phyloP scores from a whole-genome alignment of 345 rosid species.

The Kernera saxatilis region DNA sequence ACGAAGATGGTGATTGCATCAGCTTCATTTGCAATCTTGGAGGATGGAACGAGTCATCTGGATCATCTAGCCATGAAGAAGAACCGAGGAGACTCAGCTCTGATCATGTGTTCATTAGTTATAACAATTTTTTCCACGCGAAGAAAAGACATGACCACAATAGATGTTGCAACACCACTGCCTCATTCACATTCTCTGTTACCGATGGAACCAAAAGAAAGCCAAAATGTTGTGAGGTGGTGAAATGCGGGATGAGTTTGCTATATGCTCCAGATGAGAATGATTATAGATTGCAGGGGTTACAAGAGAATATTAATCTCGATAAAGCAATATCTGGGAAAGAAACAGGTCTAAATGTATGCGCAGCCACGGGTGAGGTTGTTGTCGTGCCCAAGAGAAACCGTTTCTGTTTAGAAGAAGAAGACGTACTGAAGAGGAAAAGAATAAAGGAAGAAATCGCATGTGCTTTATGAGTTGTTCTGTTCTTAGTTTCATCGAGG shows the following conservation, averaged over 20 bases:
- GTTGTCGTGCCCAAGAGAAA: conserved; percentile 10
- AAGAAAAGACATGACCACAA: conserved; percentile 10
- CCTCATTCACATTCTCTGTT: conserved; percentile 18
- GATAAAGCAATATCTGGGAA: neutral
- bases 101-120: conserved; percentile 27
- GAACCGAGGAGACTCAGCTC: conserved; percentile 14
- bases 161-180: conserved; percentile 15
- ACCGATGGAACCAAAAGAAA: conserved; percentile 24
- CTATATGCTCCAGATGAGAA: conserved; percentile 22
- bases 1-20: conserved; percentile 3
- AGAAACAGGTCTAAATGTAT: neutral
- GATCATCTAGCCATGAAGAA: conserved; percentile 20
- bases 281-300: conserved; percentile 15
- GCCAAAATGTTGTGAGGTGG: conserved; percentile 11
- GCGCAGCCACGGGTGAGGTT: neutral
- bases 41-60: conserved; percentile 15
- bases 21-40: conserved; percentile 20
- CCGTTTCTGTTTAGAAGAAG: neutral
- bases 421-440: conserved; percentile 12
- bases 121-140: conserved; percentile 14
- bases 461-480: neutral
- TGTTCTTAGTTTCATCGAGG: conserved; percentile 1
- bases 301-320: conserved; percentile 5
- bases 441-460: conserved; percentile 7
- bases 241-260: conserved; percentile 30